These are phyloP conservation scores for Aciculoconidium aculeatum DNA, from an alignment of 805 yeast species.

Conservation along the genomic window DNA sequence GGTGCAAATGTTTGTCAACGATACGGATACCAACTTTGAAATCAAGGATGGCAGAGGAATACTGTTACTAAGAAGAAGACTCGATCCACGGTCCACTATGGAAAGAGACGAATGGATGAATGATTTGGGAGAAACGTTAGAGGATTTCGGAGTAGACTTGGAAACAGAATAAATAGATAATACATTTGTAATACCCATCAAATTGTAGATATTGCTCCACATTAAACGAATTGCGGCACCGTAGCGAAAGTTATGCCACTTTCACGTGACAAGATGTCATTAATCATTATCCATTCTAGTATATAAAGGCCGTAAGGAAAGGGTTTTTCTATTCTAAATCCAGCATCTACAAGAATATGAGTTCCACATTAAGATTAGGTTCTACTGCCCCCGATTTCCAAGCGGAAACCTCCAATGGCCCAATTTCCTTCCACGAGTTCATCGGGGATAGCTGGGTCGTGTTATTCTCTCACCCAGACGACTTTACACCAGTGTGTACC, in stretches of 20 bases:
- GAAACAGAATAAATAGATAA: conserved; percentile 43
- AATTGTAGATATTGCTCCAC: no score
- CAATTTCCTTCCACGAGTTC: conserved; percentile 81
- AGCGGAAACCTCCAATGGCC: conserved; percentile 78
- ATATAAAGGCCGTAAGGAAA: conserved; percentile 5
- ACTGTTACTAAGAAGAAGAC: conserved; percentile 22
- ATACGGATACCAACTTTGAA: conserved; percentile 6
- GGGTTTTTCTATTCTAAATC: no score
- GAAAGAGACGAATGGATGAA: conserved; percentile 58
- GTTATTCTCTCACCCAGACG: conserved; percentile 91
- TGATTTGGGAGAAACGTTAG: conserved; percentile 75
- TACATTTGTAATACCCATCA: no score
- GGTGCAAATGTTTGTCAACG: conserved; percentile 8
- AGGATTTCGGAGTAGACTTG: conserved; percentile 84
- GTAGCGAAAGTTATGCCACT: conserved; percentile 5
- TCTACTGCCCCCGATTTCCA: conserved; percentile 83
- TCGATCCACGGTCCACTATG: conserved; percentile 33
- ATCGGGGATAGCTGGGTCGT: conserved; percentile 84
- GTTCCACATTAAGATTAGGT: conserved; percentile 56
- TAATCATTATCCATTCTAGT: no score
- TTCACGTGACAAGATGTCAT: conserved; percentile 8
- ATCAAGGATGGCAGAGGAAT: conserved; percentile 10
- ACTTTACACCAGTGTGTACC: conserved; percentile 95
- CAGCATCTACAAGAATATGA: conserved; percentile 3
- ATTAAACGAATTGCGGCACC: no score